A percentile compares a stretch with the other conserved stretches of the same genome.
These are phyloP conservation scores for Cercospora canescens DNA, from an alignment of 2,329 filamentous ascomycete genomes.

Conservation along the genomic window DNA sequence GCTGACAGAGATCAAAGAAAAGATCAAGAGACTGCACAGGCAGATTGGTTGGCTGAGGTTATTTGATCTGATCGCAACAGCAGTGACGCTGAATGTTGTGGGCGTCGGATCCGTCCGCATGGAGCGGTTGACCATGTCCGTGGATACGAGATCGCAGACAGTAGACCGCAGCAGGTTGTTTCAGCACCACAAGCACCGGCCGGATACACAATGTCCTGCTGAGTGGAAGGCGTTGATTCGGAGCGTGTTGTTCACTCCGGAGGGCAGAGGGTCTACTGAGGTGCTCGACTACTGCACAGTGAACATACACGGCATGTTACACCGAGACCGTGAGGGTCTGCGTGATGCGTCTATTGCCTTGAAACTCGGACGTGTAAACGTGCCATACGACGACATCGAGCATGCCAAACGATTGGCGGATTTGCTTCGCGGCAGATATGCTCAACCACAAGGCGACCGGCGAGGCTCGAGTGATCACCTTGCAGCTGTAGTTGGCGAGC, in stretches of 20 bases:
- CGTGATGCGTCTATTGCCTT: constrained; percentile 86
- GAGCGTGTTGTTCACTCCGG: constrained; percentile 84
- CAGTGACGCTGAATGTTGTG: constrained; percentile 72
- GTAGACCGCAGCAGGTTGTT: constrained; percentile 89
- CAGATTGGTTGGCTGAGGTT: constrained; percentile 86
- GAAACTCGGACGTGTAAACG: constrained; percentile 85
- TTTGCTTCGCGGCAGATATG: constrained; percentile 43
- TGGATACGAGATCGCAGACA: constrained; percentile 89
- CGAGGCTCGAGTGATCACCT: constrained; percentile 57
- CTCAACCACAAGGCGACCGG: constrained; percentile 33
- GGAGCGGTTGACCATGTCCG: constrained; percentile 78
- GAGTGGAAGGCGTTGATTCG: constrained; percentile 91
- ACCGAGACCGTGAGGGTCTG: constrained; percentile 80
- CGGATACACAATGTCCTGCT: constrained; percentile 69
- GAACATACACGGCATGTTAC: constrained; percentile 88
- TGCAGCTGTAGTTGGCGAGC: constrained; percentile 71
- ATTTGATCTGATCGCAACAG: constrained; percentile 83
- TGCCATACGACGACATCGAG: constrained; percentile 85
- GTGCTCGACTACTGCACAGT: constrained; percentile 83
- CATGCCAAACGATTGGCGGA: constrained; percentile 61
- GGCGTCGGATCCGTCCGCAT: constrained; percentile 84
- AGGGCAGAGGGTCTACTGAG: constrained; percentile 82
- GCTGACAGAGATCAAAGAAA: constrained; percentile 77
- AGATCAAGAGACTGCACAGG: constrained; percentile 80
- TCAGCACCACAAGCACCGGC: constrained; percentile 69